Conservation (phyloP, 2,329 filamentous ascomycete genomes). For the Talaromyces sp. region DNA sequence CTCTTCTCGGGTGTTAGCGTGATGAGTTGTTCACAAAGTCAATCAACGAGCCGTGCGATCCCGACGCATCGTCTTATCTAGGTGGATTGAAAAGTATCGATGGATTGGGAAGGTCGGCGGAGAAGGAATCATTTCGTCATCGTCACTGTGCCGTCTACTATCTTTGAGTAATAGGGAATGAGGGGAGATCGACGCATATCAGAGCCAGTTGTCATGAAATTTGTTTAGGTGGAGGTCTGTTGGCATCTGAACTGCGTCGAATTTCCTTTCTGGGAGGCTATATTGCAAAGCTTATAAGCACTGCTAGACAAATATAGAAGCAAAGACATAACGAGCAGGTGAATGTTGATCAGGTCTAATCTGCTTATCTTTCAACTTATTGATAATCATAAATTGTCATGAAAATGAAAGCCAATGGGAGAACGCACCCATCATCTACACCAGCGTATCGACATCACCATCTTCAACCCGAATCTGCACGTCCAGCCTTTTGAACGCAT, state of each 20-base stretch:
- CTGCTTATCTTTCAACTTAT: background rate
- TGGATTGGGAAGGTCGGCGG: slow-evolving; percentile 1
- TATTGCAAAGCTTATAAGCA: background rate
- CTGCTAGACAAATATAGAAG: background rate
- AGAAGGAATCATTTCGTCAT: background rate
- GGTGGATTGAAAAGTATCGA: background rate
- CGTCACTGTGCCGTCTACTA: background rate
- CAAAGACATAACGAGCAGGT: no score
- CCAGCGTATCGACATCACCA: slow-evolving; percentile 14
- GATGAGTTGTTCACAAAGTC: slow-evolving; percentile 2
- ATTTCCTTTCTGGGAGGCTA: background rate
- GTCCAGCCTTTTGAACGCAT: slow-evolving; percentile 70
- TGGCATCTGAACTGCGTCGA: background rate
- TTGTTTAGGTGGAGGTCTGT: background rate
- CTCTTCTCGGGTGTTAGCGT: background rate
- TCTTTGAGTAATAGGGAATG: no score
- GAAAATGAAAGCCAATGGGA: background rate
- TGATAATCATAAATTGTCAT: slow-evolving; percentile 3
- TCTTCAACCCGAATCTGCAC: slow-evolving; percentile 30
- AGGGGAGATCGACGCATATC: background rate
- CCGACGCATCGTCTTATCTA: slow-evolving; percentile 5
- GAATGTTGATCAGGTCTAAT: background rate
- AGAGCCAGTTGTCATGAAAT: background rate
- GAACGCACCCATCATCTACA: background rate
- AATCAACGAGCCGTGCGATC: background rate